Base-by-base conservation (phyloP, 257 asterid species). In the Paulownia fortunei region DNA sequence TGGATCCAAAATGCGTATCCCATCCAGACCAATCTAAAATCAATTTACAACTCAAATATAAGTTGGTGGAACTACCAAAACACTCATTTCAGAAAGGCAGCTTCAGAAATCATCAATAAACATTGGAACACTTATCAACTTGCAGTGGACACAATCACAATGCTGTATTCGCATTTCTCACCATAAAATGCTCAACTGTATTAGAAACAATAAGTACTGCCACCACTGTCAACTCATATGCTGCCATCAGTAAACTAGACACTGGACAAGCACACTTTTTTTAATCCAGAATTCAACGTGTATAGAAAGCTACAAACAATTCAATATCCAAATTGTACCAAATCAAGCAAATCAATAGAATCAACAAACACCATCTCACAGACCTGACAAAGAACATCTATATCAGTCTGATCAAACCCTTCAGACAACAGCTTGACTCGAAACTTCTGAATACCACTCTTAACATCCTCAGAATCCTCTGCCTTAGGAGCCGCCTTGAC, bases 361-460 rank as follows among this genome's bases (percentile, higher is more conserved):
- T 18, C 13, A 46, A 51, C 5, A 41, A 69, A 64, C 19, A 59
- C 18, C 46, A 55, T 67, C 19, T 19, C 6, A 76, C 83, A 41
- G 74, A 94, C 98, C 98, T 92, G 96, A 80, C 97, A 94, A 72
- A 92, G 94, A 79, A 94, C 94, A 69, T 94, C 98, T 93, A 82
- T 81, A 77, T 90, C 98, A 63, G 78, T 64, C 87, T 88, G 97
- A 74, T 96, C 96, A 70, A 73, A 74, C 23, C 96, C 92, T 85
- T 94, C 98, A 7, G 98, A 88, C 78, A 94, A 79, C 69, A 92
- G 78, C 90, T 90, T 90, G 54, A 85, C 96, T 0, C 97, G 91
- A 72, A 84, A 94, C 88, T 94, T 94, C 83, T 87, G 94, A 66
- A 88, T 87, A 13, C 91, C 91, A 73, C 86, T 81, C 54, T 72